phyloP scores from a whole-genome alignment of 2,329 filamentous ascomycete genomes.

The Aspergillus tanneri region DNA sequence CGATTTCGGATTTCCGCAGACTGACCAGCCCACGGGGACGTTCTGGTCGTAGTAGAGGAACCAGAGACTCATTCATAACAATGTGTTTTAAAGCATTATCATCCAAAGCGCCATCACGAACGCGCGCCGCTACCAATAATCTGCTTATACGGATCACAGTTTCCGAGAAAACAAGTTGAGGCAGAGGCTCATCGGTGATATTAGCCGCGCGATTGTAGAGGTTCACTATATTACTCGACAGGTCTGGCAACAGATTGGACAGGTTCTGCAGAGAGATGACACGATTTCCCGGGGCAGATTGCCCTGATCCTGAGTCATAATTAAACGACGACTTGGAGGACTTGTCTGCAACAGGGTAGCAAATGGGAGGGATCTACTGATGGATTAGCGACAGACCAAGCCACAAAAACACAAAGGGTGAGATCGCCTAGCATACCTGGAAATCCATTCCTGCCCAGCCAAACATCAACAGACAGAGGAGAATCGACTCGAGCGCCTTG shows the following conservation, averaged over 20 bases:
- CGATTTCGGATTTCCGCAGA: conserved; percentile 62
- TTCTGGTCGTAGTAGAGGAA: conserved; percentile 34
- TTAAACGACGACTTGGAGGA: conserved; percentile 44
- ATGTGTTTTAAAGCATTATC: conserved; percentile 58
- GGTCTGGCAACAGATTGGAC: conserved; percentile 55
- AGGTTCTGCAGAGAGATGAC: conserved; percentile 50
- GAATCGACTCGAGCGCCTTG: conserved; percentile 85
- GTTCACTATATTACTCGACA: conserved; percentile 57
- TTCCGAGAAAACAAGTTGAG: conserved; percentile 56
- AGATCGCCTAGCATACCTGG: conserved; percentile 30
- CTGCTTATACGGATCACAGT: conserved; percentile 57
- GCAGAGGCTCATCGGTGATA: conserved; percentile 54
- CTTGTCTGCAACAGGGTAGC: conserved; percentile 53
- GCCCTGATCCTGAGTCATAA: conserved; percentile 40
- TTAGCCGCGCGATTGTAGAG: conserved; percentile 55
- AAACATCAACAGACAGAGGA: conserved; percentile 78
- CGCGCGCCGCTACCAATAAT: conserved; percentile 52
- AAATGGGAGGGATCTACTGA: conserved; percentile 53
- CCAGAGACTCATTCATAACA: conserved; percentile 52
- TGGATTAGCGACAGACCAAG: conserved; percentile 11
- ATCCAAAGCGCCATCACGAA: conserved; percentile 53
- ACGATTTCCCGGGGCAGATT: conserved; percentile 49
- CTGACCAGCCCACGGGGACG: conserved; percentile 42
- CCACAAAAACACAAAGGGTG: neutral
- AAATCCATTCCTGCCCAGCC: conserved; percentile 85